Evolutionary conservation across 768 basidiomycete species (phyloP).

Genomic region (Panus rudis): DNA sequence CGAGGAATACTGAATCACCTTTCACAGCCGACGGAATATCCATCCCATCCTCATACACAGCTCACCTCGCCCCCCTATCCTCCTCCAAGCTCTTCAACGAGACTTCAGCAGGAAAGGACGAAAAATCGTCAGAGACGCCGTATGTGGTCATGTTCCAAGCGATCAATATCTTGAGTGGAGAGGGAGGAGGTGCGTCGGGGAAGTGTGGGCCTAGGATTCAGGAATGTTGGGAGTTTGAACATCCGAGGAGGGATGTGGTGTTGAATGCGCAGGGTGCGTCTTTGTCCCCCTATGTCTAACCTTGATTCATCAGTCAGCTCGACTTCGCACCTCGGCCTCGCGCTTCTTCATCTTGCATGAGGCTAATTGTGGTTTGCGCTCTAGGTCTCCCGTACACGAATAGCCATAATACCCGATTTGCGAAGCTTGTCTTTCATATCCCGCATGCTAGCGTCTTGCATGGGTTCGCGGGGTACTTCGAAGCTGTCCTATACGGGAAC

Average conservation of each 20-base stretch:
- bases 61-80: constrained; percentile 89
- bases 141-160: constrained; percentile 99
- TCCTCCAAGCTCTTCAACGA: constrained; percentile 90
- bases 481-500: constrained; percentile 86
- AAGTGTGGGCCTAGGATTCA: constrained; percentile 81
- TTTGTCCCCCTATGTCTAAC: too few relatives aligned
- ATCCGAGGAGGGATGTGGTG: constrained; percentile 77
- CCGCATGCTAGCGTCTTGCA: constrained; percentile 92
- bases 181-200: constrained; percentile 52
- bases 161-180: constrained; percentile 80
- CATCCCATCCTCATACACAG: constrained; percentile 93
- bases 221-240: constrained; percentile 97
- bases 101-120: constrained; percentile 56
- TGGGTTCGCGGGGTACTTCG: constrained; percentile 95
- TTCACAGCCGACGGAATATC: constrained; percentile 81
- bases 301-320: neutral
- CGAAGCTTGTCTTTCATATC: constrained; percentile 83
- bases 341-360: neutral
- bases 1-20: neutral
- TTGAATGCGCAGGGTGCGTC: constrained; percentile 61
- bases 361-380: neutral
- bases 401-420: constrained; percentile 88
- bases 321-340: neutral
- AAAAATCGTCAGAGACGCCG: constrained; percentile 83
- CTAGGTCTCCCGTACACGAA: constrained; percentile 89